Evolutionary conservation across 2,329 filamentous ascomycete species (phyloP).

Genomic region (Ceratocystis destructans): DNA sequence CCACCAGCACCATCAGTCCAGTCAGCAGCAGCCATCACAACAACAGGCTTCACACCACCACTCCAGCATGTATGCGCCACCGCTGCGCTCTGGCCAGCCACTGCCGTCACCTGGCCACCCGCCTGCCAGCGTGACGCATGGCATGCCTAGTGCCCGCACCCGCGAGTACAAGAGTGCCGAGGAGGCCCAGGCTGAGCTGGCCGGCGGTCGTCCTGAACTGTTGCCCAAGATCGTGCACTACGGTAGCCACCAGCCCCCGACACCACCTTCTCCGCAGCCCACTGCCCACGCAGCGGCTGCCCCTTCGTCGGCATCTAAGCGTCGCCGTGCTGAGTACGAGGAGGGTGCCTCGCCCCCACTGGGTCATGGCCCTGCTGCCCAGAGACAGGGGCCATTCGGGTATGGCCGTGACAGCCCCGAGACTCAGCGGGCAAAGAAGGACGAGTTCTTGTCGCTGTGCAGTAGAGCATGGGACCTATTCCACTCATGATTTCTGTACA

Average conservation of each 20-base stretch:
- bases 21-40: slow-evolving; percentile 9
- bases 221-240: slow-evolving; percentile 93
- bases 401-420: slow-evolving; percentile 73
- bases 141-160: slow-evolving; percentile 46
- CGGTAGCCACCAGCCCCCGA: slow-evolving; percentile 82
- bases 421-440: slow-evolving; percentile 71
- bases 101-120: slow-evolving; percentile 68
- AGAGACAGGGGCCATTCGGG: slow-evolving; percentile 57
- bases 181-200: slow-evolving; percentile 80
- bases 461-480: slow-evolving; percentile 92
- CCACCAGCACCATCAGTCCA: slow-evolving; percentile 1
- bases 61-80: slow-evolving; percentile 37
- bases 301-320: slow-evolving; percentile 38
- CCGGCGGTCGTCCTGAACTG: slow-evolving; percentile 82
- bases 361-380: slow-evolving; percentile 53
- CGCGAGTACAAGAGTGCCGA: slow-evolving; percentile 92
- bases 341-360: slow-evolving; percentile 78
- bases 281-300: slow-evolving; percentile 35
- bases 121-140: slow-evolving; percentile 33
- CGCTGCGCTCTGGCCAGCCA: slow-evolving; percentile 40
- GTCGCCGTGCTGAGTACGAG: slow-evolving; percentile 85
- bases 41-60: slow-evolving; percentile 24
- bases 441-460: slow-evolving; percentile 79
- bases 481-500: slow-evolving; percentile 52
- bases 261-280: slow-evolving; percentile 66